Base-by-base conservation (phyloP, 495 filamentous ascomycete genomes). In the Aspergillus conjunctus region DNA sequence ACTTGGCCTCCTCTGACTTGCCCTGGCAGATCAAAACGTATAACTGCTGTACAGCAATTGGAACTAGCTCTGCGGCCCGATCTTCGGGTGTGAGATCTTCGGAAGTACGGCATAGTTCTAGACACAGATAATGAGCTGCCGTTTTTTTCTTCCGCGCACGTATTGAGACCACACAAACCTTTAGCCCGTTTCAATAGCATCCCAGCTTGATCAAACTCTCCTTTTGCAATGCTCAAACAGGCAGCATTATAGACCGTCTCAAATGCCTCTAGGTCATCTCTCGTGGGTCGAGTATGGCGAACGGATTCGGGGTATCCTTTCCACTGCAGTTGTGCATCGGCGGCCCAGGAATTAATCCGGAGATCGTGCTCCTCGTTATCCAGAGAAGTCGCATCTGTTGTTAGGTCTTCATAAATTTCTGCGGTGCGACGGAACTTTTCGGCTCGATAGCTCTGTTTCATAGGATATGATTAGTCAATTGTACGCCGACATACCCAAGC, bases 241-340 rank as follows among this genome's bases (percentile, higher is more conserved):
- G 93, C 95, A 8, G 88, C 87, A 77, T 98, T 98, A 74, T 93
- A 98, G 0, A 91, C 84, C 5, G 89, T 95, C 74, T 98, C 94
- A 65, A 98, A 98, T 4, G 88, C 87, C 68, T 97, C 91, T 48
- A 96, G 72, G 66, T 96, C 91, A 57, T 92, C 91, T 59, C 87
- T 81, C 17, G 76, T 79, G 14, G 86, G 80, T 68, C 90, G 83
- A 61, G 80, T 83, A 43, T 76, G 71, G 54, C 72, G 73, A 37
- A 82, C 82, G 17, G 82, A 69, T 56, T 83, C 74, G 17, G 81
- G 74, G 44, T 82, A 72, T 45, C 87, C 88, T 60, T 86, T 81
- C 93, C 91, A 97, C 67, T 92, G 85, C n/a, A 94, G 74, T 74
- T 97, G 93, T 14, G 92, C 91, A 73, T 90, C 85, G 0, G 87